Evolutionary conservation across 2,329 filamentous ascomycete genomes (phyloP).

Genomic region (Fusarium sp.): DNA sequence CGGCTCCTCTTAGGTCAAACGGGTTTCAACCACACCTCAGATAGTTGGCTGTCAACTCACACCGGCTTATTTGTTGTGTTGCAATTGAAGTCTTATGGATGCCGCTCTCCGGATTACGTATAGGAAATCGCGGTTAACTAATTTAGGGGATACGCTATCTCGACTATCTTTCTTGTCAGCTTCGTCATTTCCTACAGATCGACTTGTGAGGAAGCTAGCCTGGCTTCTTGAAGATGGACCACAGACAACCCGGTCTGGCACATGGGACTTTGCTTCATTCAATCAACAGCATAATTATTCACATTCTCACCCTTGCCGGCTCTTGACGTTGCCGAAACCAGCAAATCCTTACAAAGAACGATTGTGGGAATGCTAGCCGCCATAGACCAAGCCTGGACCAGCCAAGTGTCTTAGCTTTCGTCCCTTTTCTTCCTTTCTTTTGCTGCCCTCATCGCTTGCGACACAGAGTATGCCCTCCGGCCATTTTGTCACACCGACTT

Average conservation of each 20-base stretch:
- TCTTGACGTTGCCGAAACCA: slow-evolving; percentile 10
- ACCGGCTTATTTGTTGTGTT: neutral
- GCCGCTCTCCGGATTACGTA: neutral
- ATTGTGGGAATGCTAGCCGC: neutral
- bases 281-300: neutral
- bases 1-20: slow-evolving; percentile 14
- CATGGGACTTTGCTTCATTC: neutral
- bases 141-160: neutral
- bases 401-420: slow-evolving; percentile 10
- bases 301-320: slow-evolving; percentile 1
- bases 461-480: slow-evolving; percentile 1
- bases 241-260: neutral
- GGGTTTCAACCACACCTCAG: neutral
- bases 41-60: slow-evolving; percentile 1
- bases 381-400: slow-evolving; percentile 15
- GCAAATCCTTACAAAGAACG: neutral
- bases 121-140: neutral
- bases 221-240: neutral
- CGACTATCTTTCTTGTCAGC: slow-evolving; percentile 4
- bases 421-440: slow-evolving; percentile 1
- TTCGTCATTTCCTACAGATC: slow-evolving; percentile 8
- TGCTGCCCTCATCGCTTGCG: neutral
- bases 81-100: neutral
- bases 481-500: slow-evolving; percentile 20
- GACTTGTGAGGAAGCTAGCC: neutral